Base-by-base conservation (phyloP, 768 basidiomycete species). In the Hortiboletus campestris region DNA sequence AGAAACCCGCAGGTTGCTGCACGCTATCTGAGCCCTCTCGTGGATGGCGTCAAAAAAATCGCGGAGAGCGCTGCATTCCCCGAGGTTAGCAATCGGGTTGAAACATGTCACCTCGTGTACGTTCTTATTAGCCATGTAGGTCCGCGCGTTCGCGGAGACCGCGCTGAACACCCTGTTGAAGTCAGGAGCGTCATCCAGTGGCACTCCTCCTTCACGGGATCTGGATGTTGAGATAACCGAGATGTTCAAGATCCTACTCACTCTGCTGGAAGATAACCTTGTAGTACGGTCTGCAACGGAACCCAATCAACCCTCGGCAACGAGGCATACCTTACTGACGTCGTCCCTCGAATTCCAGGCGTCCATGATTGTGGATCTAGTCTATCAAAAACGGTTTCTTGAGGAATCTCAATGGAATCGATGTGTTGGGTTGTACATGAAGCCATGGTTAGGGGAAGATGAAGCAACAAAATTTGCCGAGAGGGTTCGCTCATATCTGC, bases 1-100 rank as follows among this genome's bases (percentile, higher is more conserved):
- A 89, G 96, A 59, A 85, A 95, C 65, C 89, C 91, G 3, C 85
- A 81, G 56, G 84, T 98, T 38, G 96, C 96, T 48, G 95, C 94
- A 4, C 81, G 81, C 34, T 94, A 98, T 72, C 83, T 95, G 34
- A 88, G 88, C 60, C 80, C 87, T 39, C 84, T 98, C 40, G 88
- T 96, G 5, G 89, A 91, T 34, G 94, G 95, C 55, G 93, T 96
- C 17, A 84, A 91, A 67, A 91, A 89, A 72, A 93, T 98, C 61
- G 90, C 90, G 13, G 84, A 85, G 52, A 83, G 88, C 17, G 95
- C 95, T 51, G 93, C 95, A 28, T 98, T 98, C 80, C 96, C 96
- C 50, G 96, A 98, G 76, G 92, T 87, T 39, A 52, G 79, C 63
- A 8, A 45, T 55, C 38, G 44, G 31, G 31, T 58, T 22, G 25